Base-by-base conservation (phyloP, 1,284 basidiomycete species). In the Amylostereum areolatum region DNA sequence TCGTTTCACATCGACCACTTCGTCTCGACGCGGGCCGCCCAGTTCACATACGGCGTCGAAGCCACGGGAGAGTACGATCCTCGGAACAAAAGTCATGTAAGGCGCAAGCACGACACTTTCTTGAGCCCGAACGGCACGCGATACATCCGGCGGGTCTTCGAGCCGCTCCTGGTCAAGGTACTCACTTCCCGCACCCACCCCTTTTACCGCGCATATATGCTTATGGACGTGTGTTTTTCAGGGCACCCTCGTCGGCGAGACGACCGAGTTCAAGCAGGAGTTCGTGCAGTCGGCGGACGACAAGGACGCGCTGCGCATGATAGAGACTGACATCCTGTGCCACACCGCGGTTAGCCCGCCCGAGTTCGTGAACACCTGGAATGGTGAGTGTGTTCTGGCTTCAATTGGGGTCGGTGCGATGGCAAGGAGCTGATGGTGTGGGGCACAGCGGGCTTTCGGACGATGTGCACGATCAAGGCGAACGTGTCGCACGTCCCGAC, bases 1-100 rank as follows among this genome's bases (percentile, higher is more conserved):
- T 78, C 74, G 0, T 80, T 71, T 53, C 74, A 72, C 48, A 51
- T 80, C 30, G 73, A 81, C 52, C 75, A 72, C 48, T 68, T 67
- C 18, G 77, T 81, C 8, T 65, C 71, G 7, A 67, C 68, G 0
- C 63, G 78, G 9, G 66, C 78, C 11, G 64, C 79, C 1, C 73
- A 64, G 54, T 56, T 64, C 31, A 68, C 72, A 0, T 78, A 78
- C 33, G 41, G 41, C n/a, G 27, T 28, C 25, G 10, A 28, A 7
- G 27, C 25, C 25, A 27, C 41, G 5, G 25, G 30, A 11, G 41
- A 28, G 5, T 43, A 28, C 41, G 41, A 43, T 28, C 28, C n/a
- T 28, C 27, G 30, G 25, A 18, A 43, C 10, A 5, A 24, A 24
- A 28, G 30, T 7, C 41, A 43, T 29, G 41, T 28, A 5, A 8